These are phyloP conservation scores for Fusarium buxicola DNA, from an alignment of 2,329 filamentous ascomycete genomes.

Conservation along the genomic window DNA sequence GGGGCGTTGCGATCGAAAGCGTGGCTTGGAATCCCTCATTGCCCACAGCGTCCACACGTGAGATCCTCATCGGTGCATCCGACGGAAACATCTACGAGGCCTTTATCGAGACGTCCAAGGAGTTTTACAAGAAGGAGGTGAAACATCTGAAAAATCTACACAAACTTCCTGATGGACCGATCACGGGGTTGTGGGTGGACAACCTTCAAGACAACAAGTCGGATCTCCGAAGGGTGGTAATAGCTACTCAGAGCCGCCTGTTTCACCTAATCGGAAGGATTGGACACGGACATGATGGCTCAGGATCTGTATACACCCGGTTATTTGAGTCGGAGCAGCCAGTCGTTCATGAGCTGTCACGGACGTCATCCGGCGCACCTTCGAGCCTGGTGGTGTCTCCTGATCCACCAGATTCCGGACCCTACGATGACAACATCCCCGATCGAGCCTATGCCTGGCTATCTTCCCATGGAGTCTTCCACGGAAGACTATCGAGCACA, in stretches of 20 bases:
- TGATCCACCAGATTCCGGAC: constrained; percentile 68
- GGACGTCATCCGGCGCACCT: constrained; percentile 63
- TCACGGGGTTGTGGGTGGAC: constrained; percentile 90
- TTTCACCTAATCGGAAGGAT: constrained; percentile 85
- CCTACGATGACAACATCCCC: constrained; percentile 68
- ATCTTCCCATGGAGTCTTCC: constrained; percentile 84
- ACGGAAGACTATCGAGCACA: constrained; percentile 79
- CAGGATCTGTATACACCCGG: constrained; percentile 85
- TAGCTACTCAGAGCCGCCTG: constrained; percentile 82
- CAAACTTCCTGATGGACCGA: constrained; percentile 82
- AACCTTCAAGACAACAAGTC: constrained; percentile 72
- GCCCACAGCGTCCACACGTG: constrained; percentile 91
- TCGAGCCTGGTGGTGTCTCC: constrained; percentile 82
- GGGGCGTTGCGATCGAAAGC: constrained; percentile 87
- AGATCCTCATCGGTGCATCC: constrained; percentile 91
- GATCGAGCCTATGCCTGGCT: constrained; percentile 92
- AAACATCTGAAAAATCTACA: constrained; percentile 89
- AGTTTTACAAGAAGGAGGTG: constrained; percentile 96
- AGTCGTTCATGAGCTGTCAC: constrained; percentile 76
- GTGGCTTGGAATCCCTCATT: constrained; percentile 95
- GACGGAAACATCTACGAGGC: constrained; percentile 96
- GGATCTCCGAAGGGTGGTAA: constrained; percentile 81
- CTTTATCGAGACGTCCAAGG: constrained; percentile 92
- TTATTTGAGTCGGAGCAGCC: constrained; percentile 91
- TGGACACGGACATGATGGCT: constrained; percentile 80